Evolutionary conservation across 768 basidiomycete genomes (phyloP), one percentile per base, ranked within the genome.

Genomic region (Multifurca ochricompacta): DNA sequence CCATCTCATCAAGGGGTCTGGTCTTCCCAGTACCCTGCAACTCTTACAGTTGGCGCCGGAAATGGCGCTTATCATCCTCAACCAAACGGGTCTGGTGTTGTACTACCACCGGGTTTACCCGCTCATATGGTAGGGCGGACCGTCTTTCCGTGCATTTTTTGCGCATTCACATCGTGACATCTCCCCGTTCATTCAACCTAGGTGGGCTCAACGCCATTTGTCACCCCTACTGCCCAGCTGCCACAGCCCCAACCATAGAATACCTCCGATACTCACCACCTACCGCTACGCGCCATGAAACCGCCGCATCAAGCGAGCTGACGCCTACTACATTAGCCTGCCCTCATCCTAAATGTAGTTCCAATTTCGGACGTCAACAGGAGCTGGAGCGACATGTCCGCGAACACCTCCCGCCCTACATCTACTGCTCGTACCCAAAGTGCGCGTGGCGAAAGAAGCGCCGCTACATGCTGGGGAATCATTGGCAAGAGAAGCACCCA

Each of bases 341-440:
- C 34, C 55, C 55, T 0, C 18, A 35, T 23, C 37, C 44, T 19
- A 0, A 3, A 8, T 56, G 55, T 25, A 10, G 2, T 0, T 1
- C 0, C 39, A 34, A 1, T 7, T 47, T 5, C 10, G 1, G 31
- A 3, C 30, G 50, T 1, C 16, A 0, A 0, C 55, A 51, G 7
- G 55, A 56, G 16, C 9, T 46, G 7, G 39, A 51, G 8, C 36
- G 55, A 0, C 55, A 56, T 31, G 25, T 47, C 23, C 25, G 25
- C 6, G 14, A 14, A 6, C 55, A 56, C 8, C 19, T 56, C 1
- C 37, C 50, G 0, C 31, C 4, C 3, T 13, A 6, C 44, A 13
- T 47, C 3, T 56, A 7, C 30, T 56, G 55, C 34, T 11, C 14
- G 11, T 44, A 41, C 6, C 39, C 3, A 2, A 6, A 4, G 10